Base-by-base conservation (phyloP, 345 rosid species). In the Heritiera fomes region DNA sequence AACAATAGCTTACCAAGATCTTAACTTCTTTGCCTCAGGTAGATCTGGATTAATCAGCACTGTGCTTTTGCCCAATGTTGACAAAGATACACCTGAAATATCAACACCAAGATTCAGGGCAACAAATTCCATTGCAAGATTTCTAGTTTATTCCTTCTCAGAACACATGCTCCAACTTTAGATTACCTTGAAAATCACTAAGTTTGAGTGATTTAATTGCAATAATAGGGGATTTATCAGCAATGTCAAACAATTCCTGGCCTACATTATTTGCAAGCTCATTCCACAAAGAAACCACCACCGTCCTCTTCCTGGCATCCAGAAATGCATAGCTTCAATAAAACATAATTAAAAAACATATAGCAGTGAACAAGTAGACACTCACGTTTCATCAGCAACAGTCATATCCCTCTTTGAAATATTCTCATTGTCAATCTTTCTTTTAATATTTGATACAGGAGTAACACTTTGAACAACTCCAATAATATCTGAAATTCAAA, bases 391-490 rank as follows among this genome's bases (percentile, higher is more conserved):
- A 87, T 93, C 98, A 46, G 92, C 98, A 78, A 95, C 87, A 61
- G 91, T 86, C 23, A 95, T 84, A 76, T 95, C 98, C 70, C 98
- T 91, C 88, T 95, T 95, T 5, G 99, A 90, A 5, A 93, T 68
- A 61, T 83, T 86, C 80, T 93, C 97, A 71, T 93, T 92, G 82
- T 95, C 86, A 73, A 82, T 89, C 85, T 85, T 95, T 80, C 98
- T 91, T 72, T 95, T 86, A 53, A 95, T 89, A 76, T 94, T 92
- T 83, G 89, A 86, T 50, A 91, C 86, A 11, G 97, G 87, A 53
- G 94, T 90, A 74, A 95, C 99, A 85, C 87, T 87, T 84, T 93
- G 99, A 75, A 95, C 95, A 65, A 95, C 90, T 43, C 98, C 99
- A 76, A 95, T 85, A 64, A 95, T 84, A 87, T 93, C 99, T 92